Evolutionary conservation across 176 grass and related monocot species (phyloP), one percentile per base, ranked within the genome.

Genomic region (Aegilops bicornis): DNA sequence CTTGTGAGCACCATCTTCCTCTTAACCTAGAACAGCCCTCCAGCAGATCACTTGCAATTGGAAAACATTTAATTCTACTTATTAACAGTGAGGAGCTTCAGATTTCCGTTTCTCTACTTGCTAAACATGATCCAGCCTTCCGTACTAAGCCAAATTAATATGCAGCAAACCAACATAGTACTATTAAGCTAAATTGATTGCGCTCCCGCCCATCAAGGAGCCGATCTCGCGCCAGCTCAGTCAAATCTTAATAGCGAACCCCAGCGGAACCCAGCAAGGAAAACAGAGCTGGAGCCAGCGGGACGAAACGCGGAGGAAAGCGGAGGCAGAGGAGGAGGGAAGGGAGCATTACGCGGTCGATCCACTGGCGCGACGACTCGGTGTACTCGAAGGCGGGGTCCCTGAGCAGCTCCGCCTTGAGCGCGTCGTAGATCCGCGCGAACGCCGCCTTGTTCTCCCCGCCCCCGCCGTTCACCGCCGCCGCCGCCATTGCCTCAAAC

Each of bases 341-440:
- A 17, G 7, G 25, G 63, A 33, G 79, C 39, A 63, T 88, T 88
- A 88, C 86, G 82, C 86, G 72, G 19, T 96, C 90, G 90, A 99
- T 91, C 97, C 97, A 99, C 83, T 90, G 72, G 80, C 15, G 94
- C 33, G 97, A 94, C 65, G 90, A 89, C 10, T 79, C 7, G 32
- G 94, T 97, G 92, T 87, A 94, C 76, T 99, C 92, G 76, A 99
- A 99, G 82, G 90, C 87, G 64, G 97, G 87, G 80, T 97, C 97
- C 9, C 79, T 33, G 64, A 97, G 94, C 58, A 99, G 85, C 73
- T 94, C 94, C 73, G 39, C 82, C 90, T 99, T 97, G 72, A 99
- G 92, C 62, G 56, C 48, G 10, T 7, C 12, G 83, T 99, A 99
- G 92, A 99, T 92, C 94, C 77, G 89, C 66, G 11, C 35, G 80